A percentile compares a stretch with the other conserved stretches of the same genome.
Conservation (phyloP, 2,329 filamentous ascomycete genomes). For the Penicillium freii region DNA sequence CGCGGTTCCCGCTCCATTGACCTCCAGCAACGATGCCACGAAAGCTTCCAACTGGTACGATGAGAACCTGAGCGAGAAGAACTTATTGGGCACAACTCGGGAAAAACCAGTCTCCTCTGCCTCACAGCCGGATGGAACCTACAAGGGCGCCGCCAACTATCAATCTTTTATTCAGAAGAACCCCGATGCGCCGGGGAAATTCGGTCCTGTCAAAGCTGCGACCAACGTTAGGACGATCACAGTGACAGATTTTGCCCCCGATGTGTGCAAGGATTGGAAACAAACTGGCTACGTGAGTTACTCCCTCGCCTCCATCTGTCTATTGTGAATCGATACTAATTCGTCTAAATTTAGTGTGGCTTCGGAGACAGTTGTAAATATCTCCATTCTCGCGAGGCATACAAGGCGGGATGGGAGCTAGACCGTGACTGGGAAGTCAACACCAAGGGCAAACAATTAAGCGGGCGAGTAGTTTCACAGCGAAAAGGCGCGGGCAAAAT, state of each 20-base stretch:
- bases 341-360: conserved; percentile 45
- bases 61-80: conserved; percentile 58
- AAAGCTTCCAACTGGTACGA: conserved; percentile 89
- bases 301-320: conserved; percentile 47
- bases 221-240: conserved; percentile 90
- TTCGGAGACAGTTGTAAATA: conserved; percentile 78
- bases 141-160: conserved; percentile 72
- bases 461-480: conserved; percentile 51
- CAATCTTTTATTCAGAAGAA: conserved; percentile 77
- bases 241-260: conserved; percentile 83
- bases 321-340: conserved; percentile 45
- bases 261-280: conserved; percentile 95
- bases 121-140: conserved; percentile 60
- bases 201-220: conserved; percentile 81
- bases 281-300: conserved; percentile 59
- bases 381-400: conserved; percentile 61
- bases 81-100: conserved; percentile 34
- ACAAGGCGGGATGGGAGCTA: conserved; percentile 90
- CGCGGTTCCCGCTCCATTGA: conserved; percentile 64
- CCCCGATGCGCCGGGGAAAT: conserved; percentile 66
- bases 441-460: conserved; percentile 56
- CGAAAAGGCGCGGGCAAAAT: conserved; percentile 44
- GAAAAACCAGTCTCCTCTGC: conserved; percentile 2
- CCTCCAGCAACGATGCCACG: conserved; percentile 77
- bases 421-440: conserved; percentile 90